Evolutionary conservation across 805 yeast species (phyloP), one percentile per base, ranked within the genome.

Genomic region (Candida glaebosa): DNA sequence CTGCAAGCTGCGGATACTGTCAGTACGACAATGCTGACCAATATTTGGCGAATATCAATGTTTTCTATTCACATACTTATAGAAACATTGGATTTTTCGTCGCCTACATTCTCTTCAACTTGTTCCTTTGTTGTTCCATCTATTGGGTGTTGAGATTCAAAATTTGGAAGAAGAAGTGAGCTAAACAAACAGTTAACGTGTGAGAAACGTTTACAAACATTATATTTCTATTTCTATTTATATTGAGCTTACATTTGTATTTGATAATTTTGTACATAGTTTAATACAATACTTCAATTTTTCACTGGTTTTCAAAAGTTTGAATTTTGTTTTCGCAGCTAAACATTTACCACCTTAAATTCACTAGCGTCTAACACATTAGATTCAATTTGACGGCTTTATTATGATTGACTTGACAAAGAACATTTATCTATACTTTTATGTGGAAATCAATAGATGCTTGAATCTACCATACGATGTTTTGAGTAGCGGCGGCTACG

Each of bases 51-150:
- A 60, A 65, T 17, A 62, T 75, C 37, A 66, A 69, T 44, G 65
- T 76, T 38, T 54, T 61, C n/a, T 80, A 66, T 59, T 42, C 58
- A 34, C 53, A 75, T 44, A 63, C 79, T 31, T 83, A 87, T 87
- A 75, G 87, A 63, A 79, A 82, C 48, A 63, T 82, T 46, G 87
- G 88, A 18, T 67, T 82, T 51, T 69, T 71, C 52, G 75, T 78
- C 70, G 81, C 68, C 33, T 82, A 73, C 63, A 70, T 79, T 40
- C 45, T 64, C 30, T 79, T 81, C 69, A 81, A 82, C 49, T 42
- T 73, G 25, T 47, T 50, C 42, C 74, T 69, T 8, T 68, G 73
- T 72, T 57, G 65, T 34, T 51, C 31, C 17, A 57, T 62, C 37
- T 70, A 68, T 47, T 68, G 57, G 50, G 18, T 56, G 10, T 45